These are phyloP conservation scores for Castanea crenata DNA, from an alignment of 306 rosid species.

Conservation along the genomic window DNA sequence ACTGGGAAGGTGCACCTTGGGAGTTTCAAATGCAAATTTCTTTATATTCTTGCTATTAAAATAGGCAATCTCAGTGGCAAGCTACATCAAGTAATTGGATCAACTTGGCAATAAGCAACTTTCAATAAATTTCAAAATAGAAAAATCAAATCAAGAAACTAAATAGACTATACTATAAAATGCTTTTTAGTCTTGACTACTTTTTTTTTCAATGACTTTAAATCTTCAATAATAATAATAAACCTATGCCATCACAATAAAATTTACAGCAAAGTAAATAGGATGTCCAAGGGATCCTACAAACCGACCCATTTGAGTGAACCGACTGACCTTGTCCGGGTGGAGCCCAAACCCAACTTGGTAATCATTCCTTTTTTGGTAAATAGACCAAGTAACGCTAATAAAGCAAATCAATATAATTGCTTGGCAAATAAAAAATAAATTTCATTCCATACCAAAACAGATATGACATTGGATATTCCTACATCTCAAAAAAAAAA, in stretches of 20 bases:
- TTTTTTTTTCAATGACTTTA: neutral
- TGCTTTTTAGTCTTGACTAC: neutral
- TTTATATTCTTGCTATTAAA: too few relatives aligned
- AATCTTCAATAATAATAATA: neutral
- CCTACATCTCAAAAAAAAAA: too few relatives aligned
- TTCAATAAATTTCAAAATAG: neutral
- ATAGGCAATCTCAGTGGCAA: too few relatives aligned
- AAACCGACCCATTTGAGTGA: too few relatives aligned
- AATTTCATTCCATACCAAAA: neutral
- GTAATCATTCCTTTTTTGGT: neutral
- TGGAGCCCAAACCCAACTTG: too few relatives aligned
- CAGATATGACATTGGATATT: neutral
- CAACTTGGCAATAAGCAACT: neutral
- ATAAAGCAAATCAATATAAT: neutral
- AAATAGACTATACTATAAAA: too few relatives aligned
- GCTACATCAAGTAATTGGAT: too few relatives aligned
- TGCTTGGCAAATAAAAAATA: neutral
- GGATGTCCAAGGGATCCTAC: too few relatives aligned
- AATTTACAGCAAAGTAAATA: neutral
- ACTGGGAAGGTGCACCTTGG: too few relatives aligned
- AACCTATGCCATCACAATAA: neutral
- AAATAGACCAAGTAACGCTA: neutral
- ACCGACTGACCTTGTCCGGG: too few relatives aligned
- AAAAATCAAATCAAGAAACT: neutral
- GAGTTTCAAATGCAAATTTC: too few relatives aligned